Evolutionary conservation across 2,329 filamentous ascomycete genomes (phyloP).

Genomic region (Ophiosphaerella herpotricha): DNA sequence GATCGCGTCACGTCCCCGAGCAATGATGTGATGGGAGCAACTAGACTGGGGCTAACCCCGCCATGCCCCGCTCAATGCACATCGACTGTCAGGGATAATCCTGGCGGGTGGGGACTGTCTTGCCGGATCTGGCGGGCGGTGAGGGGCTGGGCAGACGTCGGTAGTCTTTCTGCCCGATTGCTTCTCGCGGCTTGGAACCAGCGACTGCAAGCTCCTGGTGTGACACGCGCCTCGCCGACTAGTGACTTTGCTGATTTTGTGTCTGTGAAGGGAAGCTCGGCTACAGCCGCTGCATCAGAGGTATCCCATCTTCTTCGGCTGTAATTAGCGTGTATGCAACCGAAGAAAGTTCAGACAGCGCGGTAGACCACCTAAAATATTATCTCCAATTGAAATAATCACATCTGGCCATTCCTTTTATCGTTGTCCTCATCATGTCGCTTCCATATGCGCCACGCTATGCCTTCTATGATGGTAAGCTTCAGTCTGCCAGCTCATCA

Average conservation of each 20-base stretch:
- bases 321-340: background rate
- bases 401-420: too few relatives aligned
- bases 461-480: slow-evolving; percentile 76
- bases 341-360: too few relatives aligned
- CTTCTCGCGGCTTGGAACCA: background rate
- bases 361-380: background rate
- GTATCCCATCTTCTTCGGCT: background rate
- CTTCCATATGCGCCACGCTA: slow-evolving; percentile 59
- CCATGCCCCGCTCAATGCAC: slow-evolving; percentile 1
- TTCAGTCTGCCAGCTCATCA: slow-evolving; percentile 63
- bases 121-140: background rate
- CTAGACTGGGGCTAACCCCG: background rate
- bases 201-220: too few relatives aligned
- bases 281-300: background rate
- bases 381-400: background rate
- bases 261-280: slow-evolving; percentile 1
- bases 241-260: background rate
- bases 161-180: background rate
- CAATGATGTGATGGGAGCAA: background rate
- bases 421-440: slow-evolving; percentile 24
- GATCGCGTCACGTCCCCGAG: too few relatives aligned
- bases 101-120: background rate
- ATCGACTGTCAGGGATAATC: background rate
- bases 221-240: background rate
- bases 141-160: slow-evolving; percentile 3